These are phyloP conservation scores for Beauveria sp. DNA, from an alignment of 2,329 filamentous ascomycete genomes.

Conservation along the genomic window DNA sequence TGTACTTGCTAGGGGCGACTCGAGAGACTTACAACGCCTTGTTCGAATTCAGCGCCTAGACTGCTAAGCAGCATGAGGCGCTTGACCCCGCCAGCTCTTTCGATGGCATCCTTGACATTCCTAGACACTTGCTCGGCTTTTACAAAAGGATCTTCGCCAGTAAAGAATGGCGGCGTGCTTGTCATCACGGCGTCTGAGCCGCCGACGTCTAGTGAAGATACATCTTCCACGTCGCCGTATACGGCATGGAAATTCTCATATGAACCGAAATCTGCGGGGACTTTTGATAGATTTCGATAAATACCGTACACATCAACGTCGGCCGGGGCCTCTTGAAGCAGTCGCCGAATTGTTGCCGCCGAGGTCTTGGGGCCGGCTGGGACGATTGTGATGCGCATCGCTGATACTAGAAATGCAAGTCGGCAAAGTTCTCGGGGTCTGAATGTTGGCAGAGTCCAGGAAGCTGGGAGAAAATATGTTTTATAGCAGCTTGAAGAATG, in stretches of 20 bases:
- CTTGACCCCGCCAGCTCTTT: slow-evolving; percentile 19
- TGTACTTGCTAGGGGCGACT: too few relatives aligned
- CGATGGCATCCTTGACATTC: slow-evolving; percentile 22
- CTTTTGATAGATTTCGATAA: slow-evolving; percentile 18
- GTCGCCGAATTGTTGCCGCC: slow-evolving; percentile 18
- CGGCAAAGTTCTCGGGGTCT: too few relatives aligned
- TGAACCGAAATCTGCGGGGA: slow-evolving; percentile 16
- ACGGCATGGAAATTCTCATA: slow-evolving; percentile 18
- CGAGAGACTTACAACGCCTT: slow-evolving; percentile 22
- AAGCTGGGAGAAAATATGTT: neutral
- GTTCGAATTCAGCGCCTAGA: slow-evolving; percentile 24
- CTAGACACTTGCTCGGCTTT: neutral
- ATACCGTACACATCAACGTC: slow-evolving; percentile 12
- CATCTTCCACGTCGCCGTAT: slow-evolving; percentile 18
- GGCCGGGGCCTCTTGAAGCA: slow-evolving; percentile 15
- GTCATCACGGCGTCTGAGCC: slow-evolving; percentile 18
- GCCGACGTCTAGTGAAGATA: slow-evolving; percentile 16
- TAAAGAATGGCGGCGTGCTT: slow-evolving; percentile 18
- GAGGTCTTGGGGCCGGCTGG: slow-evolving; percentile 20
- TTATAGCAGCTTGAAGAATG: neutral
- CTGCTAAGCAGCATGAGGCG: slow-evolving; percentile 25
- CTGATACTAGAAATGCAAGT: neutral
- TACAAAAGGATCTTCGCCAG: slow-evolving; percentile 13
- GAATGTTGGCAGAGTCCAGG: neutral
- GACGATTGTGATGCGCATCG: slow-evolving; percentile 19